Evolutionary conservation across 106 monocot genomes (phyloP), one percentile per base, ranked within the genome.

Genomic region (Vanilla planifolia): DNA sequence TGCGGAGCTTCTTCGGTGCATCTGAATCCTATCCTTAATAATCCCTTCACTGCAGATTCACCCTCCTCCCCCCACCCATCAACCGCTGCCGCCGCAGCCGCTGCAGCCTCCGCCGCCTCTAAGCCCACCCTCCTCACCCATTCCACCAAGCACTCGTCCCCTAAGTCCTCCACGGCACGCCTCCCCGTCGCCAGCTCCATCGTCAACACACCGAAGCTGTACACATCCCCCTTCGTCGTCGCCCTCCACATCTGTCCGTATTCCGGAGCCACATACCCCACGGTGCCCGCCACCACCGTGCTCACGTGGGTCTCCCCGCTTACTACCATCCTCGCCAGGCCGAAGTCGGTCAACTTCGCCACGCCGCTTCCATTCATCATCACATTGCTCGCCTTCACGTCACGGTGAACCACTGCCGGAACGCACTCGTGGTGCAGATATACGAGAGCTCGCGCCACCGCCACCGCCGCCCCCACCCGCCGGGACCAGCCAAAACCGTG

Each of bases 371-470:
- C 43, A 52, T 85, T 89, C 33, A 93, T 55, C 69, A 93, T 41
- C 59, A 89, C 88, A 45, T 93, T 93, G 68, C 85, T 85, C 35
- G 93, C 93, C 70, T 93, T 93, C 50, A 93, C 88, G 69, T 93
- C 93, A 8, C 93, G 75, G 64, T 93, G 93, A 9, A 93, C 93
- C 59, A 93, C 85, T 8, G 79, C 88, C 41, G 88, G 93, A 6
- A 9, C 2, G 62, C 93, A 93, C n/a, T 72, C 82, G 37, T 93
- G 81, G 69, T 93, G 93, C 4, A 93, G 63, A 63, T 77, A 82
- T 4, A 27, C 81, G 55, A 93, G 56, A 1, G 82, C 93, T 0
- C 72, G 69, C 1, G 93, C 88, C 64, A 93, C 85, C 22, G 72
- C 93, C 2, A 79, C 43, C 32, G 93, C 85, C 20, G 59, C 71